Evolutionary conservation across 2,329 filamentous ascomycete genomes (phyloP).

Genomic region (Myotisia sp.): DNA sequence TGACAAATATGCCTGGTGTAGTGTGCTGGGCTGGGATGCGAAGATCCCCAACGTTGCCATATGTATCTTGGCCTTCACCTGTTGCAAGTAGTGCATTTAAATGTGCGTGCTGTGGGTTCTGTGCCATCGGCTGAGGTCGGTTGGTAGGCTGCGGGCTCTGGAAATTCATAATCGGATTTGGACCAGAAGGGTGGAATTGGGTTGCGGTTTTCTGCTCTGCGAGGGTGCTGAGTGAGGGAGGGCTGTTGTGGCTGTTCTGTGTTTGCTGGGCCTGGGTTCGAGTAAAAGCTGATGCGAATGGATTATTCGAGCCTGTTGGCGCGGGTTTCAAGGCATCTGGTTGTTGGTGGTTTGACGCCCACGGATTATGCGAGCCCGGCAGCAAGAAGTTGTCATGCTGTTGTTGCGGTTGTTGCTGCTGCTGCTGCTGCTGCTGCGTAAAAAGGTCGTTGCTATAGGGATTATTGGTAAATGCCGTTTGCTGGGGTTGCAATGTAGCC

Average conservation of each 20-base stretch:
- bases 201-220: slow-evolving; percentile 71
- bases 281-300: slow-evolving; percentile 64
- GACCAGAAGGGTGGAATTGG: slow-evolving; percentile 35
- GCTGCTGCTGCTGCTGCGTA: slow-evolving; percentile 38
- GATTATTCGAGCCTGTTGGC: slow-evolving; percentile 93
- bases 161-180: slow-evolving; percentile 36
- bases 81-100: slow-evolving; percentile 75
- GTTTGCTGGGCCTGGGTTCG: slow-evolving; percentile 46
- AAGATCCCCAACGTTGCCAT: slow-evolving; percentile 89
- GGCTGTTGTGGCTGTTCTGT: slow-evolving; percentile 37
- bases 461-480: slow-evolving; percentile 43
- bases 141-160: slow-evolving; percentile 27
- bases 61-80: slow-evolving; percentile 92
- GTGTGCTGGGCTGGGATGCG: slow-evolving; percentile 95
- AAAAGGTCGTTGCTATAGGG: slow-evolving; percentile 39
- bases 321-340: slow-evolving; percentile 57
- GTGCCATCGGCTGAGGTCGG: slow-evolving; percentile 19
- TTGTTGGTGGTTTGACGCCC: slow-evolving; percentile 50
- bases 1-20: slow-evolving; percentile 88
- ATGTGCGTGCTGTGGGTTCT: slow-evolving; percentile 50
- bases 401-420: slow-evolving; percentile 34
- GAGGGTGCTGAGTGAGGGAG: slow-evolving; percentile 59
- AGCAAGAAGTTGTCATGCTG: slow-evolving; percentile 50
- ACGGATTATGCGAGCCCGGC: slow-evolving; percentile 86
- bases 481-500: slow-evolving; percentile 42